A percentile compares a stretch with the other conserved stretches of the same genome.
Evolutionary conservation across 768 basidiomycete genomes (phyloP).

Genomic region (Chiua virens): DNA sequence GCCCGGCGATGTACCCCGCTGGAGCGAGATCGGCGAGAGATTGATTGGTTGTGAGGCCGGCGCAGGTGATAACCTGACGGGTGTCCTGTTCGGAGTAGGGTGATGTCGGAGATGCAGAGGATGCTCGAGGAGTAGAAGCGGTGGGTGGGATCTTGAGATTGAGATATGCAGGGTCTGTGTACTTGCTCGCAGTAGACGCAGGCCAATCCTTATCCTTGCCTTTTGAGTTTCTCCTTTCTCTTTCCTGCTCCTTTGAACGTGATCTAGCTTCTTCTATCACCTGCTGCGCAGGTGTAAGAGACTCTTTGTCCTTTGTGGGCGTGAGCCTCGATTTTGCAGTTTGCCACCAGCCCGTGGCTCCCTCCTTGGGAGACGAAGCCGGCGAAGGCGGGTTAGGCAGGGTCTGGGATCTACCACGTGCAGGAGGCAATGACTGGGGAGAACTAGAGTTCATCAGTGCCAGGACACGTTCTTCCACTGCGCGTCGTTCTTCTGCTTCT

Average conservation of each 20-base stretch:
- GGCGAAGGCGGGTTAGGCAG: slow-evolving; percentile 61
- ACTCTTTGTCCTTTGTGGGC: slow-evolving; percentile 71
- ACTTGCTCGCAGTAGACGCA: slow-evolving; percentile 49
- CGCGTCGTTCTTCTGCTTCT: slow-evolving; percentile 68
- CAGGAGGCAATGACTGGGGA: slow-evolving; percentile 50
- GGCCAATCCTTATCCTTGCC: slow-evolving; percentile 60
- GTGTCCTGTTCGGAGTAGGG: slow-evolving; percentile 52
- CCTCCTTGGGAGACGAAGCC: slow-evolving; percentile 63
- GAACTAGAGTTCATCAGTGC: slow-evolving; percentile 60
- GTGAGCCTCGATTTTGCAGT: slow-evolving; percentile 74
- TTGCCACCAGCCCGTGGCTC: slow-evolving; percentile 62
- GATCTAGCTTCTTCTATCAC: slow-evolving; percentile 73
- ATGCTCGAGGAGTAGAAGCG: slow-evolving; percentile 46
- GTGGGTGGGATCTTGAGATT: slow-evolving; percentile 54
- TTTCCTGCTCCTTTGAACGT: slow-evolving; percentile 52
- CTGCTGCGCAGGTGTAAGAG: slow-evolving; percentile 83
- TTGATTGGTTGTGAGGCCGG: slow-evolving; percentile 46
- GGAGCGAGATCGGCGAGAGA: slow-evolving; percentile 65
- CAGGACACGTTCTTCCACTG: slow-evolving; percentile 71
- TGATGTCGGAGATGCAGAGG: slow-evolving; percentile 52
- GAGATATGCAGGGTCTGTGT: slow-evolving; percentile 55
- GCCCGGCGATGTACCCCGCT: slow-evolving; percentile 41
- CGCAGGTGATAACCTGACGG: slow-evolving; percentile 32
- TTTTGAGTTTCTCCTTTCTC: slow-evolving; percentile 29
- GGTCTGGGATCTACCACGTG: slow-evolving; percentile 60